These are phyloP conservation scores for Cenchrus fungigraminus DNA, from an alignment of 176 grass and related monocot species.

Conservation along the genomic window DNA sequence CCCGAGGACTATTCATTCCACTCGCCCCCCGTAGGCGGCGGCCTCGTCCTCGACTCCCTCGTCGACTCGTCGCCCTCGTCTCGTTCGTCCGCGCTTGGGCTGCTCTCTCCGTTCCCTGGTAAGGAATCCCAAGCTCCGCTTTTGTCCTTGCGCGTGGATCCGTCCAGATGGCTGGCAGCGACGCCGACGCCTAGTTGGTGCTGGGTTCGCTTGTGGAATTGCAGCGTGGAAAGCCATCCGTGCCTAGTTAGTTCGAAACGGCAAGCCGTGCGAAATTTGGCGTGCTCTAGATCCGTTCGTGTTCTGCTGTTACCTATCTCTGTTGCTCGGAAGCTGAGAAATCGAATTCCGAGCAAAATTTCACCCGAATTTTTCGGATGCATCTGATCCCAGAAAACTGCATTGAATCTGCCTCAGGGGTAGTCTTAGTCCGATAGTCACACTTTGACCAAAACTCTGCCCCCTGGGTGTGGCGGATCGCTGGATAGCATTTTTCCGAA, in stretches of 20 bases:
- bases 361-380: background rate
- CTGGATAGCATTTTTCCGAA: background rate
- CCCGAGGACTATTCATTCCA: constrained; percentile 7
- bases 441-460: background rate
- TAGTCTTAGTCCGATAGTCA: background rate
- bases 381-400: background rate
- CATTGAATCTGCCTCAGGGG: background rate
- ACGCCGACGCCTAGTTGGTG: background rate
- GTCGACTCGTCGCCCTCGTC: background rate
- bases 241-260: background rate
- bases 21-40: background rate
- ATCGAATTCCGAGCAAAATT: background rate
- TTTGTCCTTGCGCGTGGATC: background rate
- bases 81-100: background rate
- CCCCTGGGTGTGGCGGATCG: background rate
- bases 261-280: background rate
- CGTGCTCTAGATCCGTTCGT: background rate
- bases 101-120: background rate
- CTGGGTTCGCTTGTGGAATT: background rate
- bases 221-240: background rate
- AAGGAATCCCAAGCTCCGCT: background rate
- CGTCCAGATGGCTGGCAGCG: too few relatives aligned
- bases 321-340: background rate
- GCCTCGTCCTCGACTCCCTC: background rate
- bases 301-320: background rate